These are phyloP conservation scores for Neurospora sp. DNA, from an alignment of 495 filamentous ascomycete genomes.

Conservation along the genomic window DNA sequence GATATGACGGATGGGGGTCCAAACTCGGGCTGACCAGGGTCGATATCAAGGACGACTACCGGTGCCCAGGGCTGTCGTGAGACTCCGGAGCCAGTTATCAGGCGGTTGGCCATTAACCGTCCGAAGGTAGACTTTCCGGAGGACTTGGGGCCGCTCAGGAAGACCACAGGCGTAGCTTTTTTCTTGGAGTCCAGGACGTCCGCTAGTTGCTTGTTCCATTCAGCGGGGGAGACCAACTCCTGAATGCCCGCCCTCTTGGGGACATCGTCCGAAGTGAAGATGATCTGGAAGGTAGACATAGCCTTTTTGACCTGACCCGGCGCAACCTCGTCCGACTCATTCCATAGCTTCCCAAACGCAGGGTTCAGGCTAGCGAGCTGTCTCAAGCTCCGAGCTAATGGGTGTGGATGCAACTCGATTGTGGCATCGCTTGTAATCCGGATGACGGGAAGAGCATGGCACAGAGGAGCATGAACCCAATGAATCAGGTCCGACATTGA, in stretches of 20 bases:
- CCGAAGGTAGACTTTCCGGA: constrained; percentile 84
- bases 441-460: constrained; percentile 67
- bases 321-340: constrained; percentile 24
- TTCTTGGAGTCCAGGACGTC: constrained; percentile 29
- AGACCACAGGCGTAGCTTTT: constrained; percentile 32
- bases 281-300: constrained; percentile 28
- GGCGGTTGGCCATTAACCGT: constrained; percentile 62
- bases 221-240: constrained; percentile 51
- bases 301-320: constrained; percentile 1
- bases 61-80: constrained; percentile 19
- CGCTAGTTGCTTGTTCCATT: constrained; percentile 49
- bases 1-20: constrained; percentile 68
- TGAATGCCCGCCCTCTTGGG: constrained; percentile 40
- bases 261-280: constrained; percentile 36
- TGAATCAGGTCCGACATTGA: constrained; percentile 40
- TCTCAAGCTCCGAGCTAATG: constrained; percentile 44
- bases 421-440: constrained; percentile 41
- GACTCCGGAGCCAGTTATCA: constrained; percentile 42
- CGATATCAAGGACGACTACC: constrained; percentile 66
- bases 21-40: constrained; percentile 79
- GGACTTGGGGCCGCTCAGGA: constrained; percentile 71
- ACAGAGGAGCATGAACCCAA: constrained; percentile 62
- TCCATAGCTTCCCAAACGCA: constrained; percentile 67
- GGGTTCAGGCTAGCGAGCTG: constrained; percentile 55
- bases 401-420: constrained; percentile 41